Percentiles rank a stretch among this genome's conserved stretches.
Evolutionary conservation across 805 yeast genomes (phyloP).

Genomic region (Candida stauntonica): DNA sequence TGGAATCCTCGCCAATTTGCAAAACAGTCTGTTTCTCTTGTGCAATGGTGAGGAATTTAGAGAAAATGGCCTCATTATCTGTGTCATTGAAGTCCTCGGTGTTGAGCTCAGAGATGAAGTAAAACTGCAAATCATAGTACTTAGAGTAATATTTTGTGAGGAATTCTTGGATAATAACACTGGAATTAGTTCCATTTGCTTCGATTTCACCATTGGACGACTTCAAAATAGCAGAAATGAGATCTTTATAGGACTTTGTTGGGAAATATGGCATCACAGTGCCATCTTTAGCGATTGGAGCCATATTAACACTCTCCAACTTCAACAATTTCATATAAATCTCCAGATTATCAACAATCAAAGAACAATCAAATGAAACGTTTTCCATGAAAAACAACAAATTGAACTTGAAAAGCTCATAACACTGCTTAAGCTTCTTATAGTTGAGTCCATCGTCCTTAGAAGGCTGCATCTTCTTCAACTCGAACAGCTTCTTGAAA

Average conservation of each 20-base stretch:
- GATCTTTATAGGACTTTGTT: conserved; percentile 41
- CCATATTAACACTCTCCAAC: conserved; percentile 51
- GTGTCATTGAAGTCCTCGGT: conserved; percentile 18
- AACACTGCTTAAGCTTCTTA: conserved; percentile 59
- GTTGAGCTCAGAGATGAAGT: conserved; percentile 54
- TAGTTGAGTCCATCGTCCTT: conserved; percentile 43
- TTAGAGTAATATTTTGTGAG: conserved; percentile 46
- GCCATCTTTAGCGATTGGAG: conserved; percentile 34
- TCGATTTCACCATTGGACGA: conserved; percentile 35
- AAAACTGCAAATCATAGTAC: conserved; percentile 76
- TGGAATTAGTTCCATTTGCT: conserved; percentile 44
- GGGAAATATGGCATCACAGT: conserved; percentile 57
- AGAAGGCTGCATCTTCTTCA: conserved; percentile 10
- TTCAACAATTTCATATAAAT: conserved; percentile 49
- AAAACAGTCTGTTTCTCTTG: conserved; percentile 32
- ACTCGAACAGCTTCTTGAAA: conserved; percentile 22
- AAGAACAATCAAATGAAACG: conserved; percentile 39
- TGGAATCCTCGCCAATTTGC: conserved; percentile 34
- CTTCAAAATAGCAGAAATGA: conserved; percentile 36
- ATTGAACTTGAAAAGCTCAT: conserved; percentile 46
- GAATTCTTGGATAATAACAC: conserved; percentile 52
- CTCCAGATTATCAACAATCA: conserved; percentile 51
- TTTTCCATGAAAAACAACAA: conserved; percentile 39
- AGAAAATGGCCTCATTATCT: conserved; percentile 20
- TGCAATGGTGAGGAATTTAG: conserved; percentile 36